Conservation (phyloP, 129 eudicot species). For the Tagetes erecta region DNA sequence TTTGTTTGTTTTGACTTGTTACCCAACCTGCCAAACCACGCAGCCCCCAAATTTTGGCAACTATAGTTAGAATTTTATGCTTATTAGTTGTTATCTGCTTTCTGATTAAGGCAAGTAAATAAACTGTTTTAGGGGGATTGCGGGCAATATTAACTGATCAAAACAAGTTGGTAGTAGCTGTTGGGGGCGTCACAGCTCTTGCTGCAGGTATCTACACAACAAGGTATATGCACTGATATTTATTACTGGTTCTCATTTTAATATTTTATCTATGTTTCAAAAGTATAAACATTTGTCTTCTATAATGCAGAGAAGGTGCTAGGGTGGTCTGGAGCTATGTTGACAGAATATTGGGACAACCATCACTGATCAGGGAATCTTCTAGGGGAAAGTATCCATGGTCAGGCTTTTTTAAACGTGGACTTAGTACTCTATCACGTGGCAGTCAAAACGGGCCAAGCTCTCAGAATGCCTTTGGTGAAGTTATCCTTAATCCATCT, state of each 20-base stretch:
- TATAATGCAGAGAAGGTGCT: constrained; percentile 86
- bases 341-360: constrained; percentile 97
- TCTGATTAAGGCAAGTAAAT: constrained; percentile 8
- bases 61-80: not conserved
- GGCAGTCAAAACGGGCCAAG: constrained; percentile 44
- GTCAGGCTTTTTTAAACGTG: constrained; percentile 79
- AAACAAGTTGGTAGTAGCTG: constrained; percentile 93
- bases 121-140: constrained; percentile 65
- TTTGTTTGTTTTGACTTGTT: not conserved
- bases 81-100: not conserved
- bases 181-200: constrained; percentile 97
- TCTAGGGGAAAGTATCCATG: constrained; percentile 96
- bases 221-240: constrained; percentile 53
- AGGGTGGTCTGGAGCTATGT: constrained; percentile 96
- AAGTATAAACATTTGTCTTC: not conserved
- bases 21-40: not conserved
- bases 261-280: not conserved
- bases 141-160: constrained; percentile 91
- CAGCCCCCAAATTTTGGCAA: not conserved
- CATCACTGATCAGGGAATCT: constrained; percentile 93
- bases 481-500: constrained; percentile 83
- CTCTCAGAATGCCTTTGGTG: constrained; percentile 74
- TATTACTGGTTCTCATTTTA: not conserved
- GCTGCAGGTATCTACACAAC: constrained; percentile 98
- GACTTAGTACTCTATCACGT: constrained; percentile 51